Percentiles rank a stretch among this genome's conserved stretches.
phyloP scores from a whole-genome alignment of 2,329 filamentous ascomycete species.

The Grosmannia clavigera region DNA sequence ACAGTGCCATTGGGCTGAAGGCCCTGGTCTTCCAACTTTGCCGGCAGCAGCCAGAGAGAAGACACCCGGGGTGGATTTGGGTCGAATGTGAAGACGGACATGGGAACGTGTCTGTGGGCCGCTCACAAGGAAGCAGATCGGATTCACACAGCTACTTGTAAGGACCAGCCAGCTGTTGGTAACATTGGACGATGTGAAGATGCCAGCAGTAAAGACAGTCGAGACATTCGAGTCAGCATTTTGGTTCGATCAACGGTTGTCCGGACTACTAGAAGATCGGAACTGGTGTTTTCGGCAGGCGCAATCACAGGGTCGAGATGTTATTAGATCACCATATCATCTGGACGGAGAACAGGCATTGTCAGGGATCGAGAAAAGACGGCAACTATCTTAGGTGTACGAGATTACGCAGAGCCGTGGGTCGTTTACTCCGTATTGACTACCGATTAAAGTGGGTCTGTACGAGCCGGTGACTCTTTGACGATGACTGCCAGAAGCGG shows the following conservation, averaged over 20 bases:
- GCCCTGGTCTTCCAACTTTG: constrained; percentile 22
- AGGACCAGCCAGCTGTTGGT: not conserved
- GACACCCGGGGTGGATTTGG: constrained; percentile 76
- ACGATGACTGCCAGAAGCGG: not conserved
- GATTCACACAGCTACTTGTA: not conserved
- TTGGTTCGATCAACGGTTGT: constrained; percentile 3
- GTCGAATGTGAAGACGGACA: constrained; percentile 93
- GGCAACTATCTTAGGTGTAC: not conserved
- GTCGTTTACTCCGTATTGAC: not conserved
- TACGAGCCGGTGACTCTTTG: not conserved
- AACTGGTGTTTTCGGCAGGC: not conserved
- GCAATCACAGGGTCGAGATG: too few relatives aligned
- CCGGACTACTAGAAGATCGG: not conserved
- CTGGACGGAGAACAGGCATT: not conserved
- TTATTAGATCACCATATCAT: not conserved
- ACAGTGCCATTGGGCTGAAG: constrained; percentile 10
- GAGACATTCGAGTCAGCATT: constrained; percentile 8
- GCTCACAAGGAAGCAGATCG: not conserved
- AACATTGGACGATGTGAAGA: constrained; percentile 3
- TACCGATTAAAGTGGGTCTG: not conserved
- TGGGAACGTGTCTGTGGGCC: constrained; percentile 20
- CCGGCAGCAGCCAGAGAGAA: constrained; percentile 69
- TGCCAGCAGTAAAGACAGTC: not conserved
- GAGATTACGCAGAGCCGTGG: not conserved
- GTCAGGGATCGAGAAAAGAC: not conserved